Base-by-base conservation (phyloP, 805 yeast genomes). In the Sugiyamaella americana region DNA sequence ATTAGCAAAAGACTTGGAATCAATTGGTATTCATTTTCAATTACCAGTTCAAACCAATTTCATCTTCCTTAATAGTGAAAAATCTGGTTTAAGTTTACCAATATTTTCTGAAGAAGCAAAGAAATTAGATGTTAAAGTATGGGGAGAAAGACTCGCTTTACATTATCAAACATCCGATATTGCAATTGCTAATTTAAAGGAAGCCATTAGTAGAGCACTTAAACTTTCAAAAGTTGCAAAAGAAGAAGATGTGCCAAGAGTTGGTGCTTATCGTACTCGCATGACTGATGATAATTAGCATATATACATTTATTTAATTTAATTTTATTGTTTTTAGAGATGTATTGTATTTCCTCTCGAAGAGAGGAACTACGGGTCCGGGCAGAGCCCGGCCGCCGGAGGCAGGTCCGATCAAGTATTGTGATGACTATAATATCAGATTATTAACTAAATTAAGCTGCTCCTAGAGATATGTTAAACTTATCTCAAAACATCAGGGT, bases 1-100 rank as follows among this genome's bases (percentile, higher is more conserved):
- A 40, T 70, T 80, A 30, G 75, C 73, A 51, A 34, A 43, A 30
- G 57, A 53, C 32, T 53, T 63, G 36, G 48, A 52, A 26, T 38
- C 34, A n/a, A n/a, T 50, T 41, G 82, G 80, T 8, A 75, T 84
- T 47, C 64, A 70, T 23, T 66, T 85, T 50, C 82, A 78, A 58
- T 70, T 76, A n/a, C 96, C 96, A 2, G 83, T 80, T 2, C 80
- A 88, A 51, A 84, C 96, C 10, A 87, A 82, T 61, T 87, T 89
- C 64, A 88, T 89, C 37, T 86, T 86, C 58, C 58, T 86, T n/a
- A 91, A 88, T 61, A 83, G 84, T 56, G 61, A 61, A 41, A 64
- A 63, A 34, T 76, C 75, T 53, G 69, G 69, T 43, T 75, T 87
- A 64, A 77, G 82, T 59, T 78, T 81, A 22, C 73, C 65, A 17